Conservation (phyloP, 1,284 basidiomycete species). For the Chalciporus piperatoides region DNA sequence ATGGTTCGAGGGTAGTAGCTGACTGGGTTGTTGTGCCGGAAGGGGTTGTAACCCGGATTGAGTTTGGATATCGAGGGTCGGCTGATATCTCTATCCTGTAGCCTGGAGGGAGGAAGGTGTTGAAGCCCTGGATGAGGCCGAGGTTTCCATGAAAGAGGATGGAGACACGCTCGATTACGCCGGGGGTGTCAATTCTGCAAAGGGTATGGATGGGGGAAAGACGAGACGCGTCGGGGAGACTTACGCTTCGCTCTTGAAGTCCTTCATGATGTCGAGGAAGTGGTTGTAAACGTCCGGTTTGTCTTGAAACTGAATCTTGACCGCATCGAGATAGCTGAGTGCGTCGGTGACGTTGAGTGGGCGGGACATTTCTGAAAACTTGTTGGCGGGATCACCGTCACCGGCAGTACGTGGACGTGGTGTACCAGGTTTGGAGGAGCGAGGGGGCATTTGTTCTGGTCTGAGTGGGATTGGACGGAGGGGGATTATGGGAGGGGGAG, state of each 20-base stretch:
- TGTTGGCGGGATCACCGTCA: constrained; percentile 11
- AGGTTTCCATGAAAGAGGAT: constrained; percentile 94
- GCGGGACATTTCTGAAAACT: constrained; percentile 32
- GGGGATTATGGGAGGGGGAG: neutral
- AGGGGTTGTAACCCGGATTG: constrained; percentile 95
- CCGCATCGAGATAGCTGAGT: constrained; percentile 94
- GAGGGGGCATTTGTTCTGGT: constrained; percentile 10
- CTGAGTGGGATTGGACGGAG: neutral
- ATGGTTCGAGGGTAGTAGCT: constrained; percentile 38
- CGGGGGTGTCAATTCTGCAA: constrained; percentile 95
- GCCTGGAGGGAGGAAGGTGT: constrained; percentile 95
- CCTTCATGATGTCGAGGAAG: constrained; percentile 99
- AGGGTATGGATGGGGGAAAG: neutral
- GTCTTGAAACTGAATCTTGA: constrained; percentile 91
- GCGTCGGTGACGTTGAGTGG: constrained; percentile 86
- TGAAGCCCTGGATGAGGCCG: constrained; percentile 95
- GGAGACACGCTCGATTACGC: constrained; percentile 96
- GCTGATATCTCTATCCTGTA: constrained; percentile 93
- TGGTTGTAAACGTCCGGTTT: constrained; percentile 96
- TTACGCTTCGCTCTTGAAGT: constrained; percentile 93
- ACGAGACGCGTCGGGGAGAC: constrained; percentile 33
- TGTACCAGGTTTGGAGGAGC: constrained; percentile 18
- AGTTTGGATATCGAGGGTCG: constrained; percentile 71
- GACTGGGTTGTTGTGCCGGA: constrained; percentile 75
- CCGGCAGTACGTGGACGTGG: constrained; percentile 24